These are phyloP conservation scores for Leccinum broughii DNA, from an alignment of 768 basidiomycete genomes.

Conservation along the genomic window DNA sequence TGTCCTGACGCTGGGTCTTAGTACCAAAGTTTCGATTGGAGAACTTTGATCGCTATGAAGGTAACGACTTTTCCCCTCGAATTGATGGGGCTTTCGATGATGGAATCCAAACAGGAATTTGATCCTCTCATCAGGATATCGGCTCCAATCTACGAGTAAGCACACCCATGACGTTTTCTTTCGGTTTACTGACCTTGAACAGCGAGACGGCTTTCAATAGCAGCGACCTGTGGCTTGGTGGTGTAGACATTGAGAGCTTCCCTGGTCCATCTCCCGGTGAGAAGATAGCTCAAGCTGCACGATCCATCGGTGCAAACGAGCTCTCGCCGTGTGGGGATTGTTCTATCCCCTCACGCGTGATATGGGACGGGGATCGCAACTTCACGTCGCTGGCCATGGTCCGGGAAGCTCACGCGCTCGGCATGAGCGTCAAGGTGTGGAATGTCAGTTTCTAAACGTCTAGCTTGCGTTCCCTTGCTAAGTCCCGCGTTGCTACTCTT, in stretches of 20 bases:
- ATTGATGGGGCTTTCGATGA: background rate
- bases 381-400: slow-evolving; percentile 75
- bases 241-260: slow-evolving; percentile 62
- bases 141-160: slow-evolving; percentile 67
- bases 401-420: slow-evolving; percentile 59
- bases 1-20: slow-evolving; percentile 27
- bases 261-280: slow-evolving; percentile 57
- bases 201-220: slow-evolving; percentile 45
- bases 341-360: slow-evolving; percentile 43
- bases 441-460: slow-evolving; percentile 48
- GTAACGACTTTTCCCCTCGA: slow-evolving; percentile 25
- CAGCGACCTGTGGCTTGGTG: slow-evolving; percentile 68
- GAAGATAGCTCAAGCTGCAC: slow-evolving; percentile 69
- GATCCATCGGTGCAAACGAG: slow-evolving; percentile 60
- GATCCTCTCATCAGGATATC: slow-evolving; percentile 58
- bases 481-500: slow-evolving; percentile 1
- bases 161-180: slow-evolving; percentile 1
- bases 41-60: slow-evolving; percentile 73
- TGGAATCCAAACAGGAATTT: slow-evolving; percentile 42
- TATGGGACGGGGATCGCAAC: slow-evolving; percentile 44
- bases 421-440: slow-evolving; percentile 69
- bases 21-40: slow-evolving; percentile 86
- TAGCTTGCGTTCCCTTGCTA: background rate
- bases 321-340: slow-evolving; percentile 59
- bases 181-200: slow-evolving; percentile 1